Conservation (phyloP, 2,329 filamentous ascomycete genomes). For the Verticillium klebahnii region DNA sequence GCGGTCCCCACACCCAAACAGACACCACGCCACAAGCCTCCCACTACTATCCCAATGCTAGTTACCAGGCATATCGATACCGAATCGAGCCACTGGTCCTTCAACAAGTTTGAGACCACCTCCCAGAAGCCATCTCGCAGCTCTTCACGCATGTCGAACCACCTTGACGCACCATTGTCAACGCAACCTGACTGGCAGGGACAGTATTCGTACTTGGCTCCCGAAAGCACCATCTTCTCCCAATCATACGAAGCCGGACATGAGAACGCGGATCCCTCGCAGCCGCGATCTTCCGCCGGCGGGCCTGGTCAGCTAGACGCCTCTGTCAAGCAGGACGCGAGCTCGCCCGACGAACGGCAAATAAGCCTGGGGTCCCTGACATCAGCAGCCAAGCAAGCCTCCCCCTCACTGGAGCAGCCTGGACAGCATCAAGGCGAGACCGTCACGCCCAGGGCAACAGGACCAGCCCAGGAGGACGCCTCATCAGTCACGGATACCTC, state of each 20-base stretch:
- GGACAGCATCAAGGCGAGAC: slow-evolving; percentile 16
- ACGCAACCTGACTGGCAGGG: slow-evolving; percentile 54
- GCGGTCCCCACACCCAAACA: slow-evolving; percentile 6
- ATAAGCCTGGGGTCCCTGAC: slow-evolving; percentile 35
- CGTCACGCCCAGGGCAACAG: slow-evolving; percentile 29
- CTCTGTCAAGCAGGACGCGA: slow-evolving; percentile 55
- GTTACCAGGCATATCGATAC: slow-evolving; percentile 49
- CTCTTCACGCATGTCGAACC: slow-evolving; percentile 53
- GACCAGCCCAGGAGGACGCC: slow-evolving; percentile 30
- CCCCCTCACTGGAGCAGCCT: slow-evolving; percentile 30
- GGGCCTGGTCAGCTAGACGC: slow-evolving; percentile 51
- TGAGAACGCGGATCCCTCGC: slow-evolving; percentile 27
- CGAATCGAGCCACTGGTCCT: slow-evolving; percentile 52
- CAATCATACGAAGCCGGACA: slow-evolving; percentile 38
- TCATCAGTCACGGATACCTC: neutral
- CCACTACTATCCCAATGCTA: slow-evolving; percentile 43
- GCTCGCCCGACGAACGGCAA: slow-evolving; percentile 29
- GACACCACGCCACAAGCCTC: slow-evolving; percentile 6
- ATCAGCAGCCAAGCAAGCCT: slow-evolving; percentile 33
- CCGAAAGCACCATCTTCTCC: slow-evolving; percentile 39
- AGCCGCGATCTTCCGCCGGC: slow-evolving; percentile 30
- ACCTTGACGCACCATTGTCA: slow-evolving; percentile 46
- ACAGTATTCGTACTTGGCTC: slow-evolving; percentile 46
- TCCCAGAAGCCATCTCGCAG: slow-evolving; percentile 37
- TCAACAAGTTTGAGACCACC: slow-evolving; percentile 45